Conservation (phyloP, 192 early-diverging fungal species). For the Chytriomyces confervae region DNA sequence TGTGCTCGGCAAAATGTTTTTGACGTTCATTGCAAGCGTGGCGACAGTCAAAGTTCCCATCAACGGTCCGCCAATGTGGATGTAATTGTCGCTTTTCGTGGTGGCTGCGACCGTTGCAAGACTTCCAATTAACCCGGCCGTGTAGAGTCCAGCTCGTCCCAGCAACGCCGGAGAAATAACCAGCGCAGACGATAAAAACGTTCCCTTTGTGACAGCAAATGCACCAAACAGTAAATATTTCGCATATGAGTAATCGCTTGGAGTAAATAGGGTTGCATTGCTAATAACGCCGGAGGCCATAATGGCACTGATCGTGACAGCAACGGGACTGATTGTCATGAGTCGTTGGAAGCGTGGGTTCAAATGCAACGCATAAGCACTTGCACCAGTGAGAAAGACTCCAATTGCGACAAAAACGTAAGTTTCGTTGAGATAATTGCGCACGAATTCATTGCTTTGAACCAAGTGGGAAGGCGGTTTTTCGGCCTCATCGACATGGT, state of each 20-base stretch:
- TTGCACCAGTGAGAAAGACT: neutral
- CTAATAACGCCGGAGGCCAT: neutral
- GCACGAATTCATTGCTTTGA: neutral
- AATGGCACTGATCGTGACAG: neutral
- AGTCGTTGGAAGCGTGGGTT: neutral
- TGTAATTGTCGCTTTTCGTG: conserved; percentile 3
- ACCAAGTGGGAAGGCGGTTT: neutral
- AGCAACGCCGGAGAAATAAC: neutral
- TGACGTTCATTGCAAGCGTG: neutral
- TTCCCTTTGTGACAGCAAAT: conserved; percentile 6
- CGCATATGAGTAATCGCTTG: neutral
- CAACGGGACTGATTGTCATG: neutral
- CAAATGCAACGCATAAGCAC: neutral
- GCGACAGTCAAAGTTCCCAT: conserved; percentile 5
- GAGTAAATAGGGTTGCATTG: neutral
- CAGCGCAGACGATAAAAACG: conserved; percentile 2
- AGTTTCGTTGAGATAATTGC: conserved; percentile 5
- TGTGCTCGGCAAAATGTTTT: neutral
- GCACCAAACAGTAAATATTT: conserved; percentile 6
- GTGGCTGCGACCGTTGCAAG: neutral
- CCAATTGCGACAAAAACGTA: neutral
- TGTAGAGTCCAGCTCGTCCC: neutral
- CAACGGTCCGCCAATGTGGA: conserved; percentile 15
- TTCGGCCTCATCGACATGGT: neutral
- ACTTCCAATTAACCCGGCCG: neutral